Base-by-base conservation (phyloP, 1,284 basidiomycete species). In the Pascua sp. region DNA sequence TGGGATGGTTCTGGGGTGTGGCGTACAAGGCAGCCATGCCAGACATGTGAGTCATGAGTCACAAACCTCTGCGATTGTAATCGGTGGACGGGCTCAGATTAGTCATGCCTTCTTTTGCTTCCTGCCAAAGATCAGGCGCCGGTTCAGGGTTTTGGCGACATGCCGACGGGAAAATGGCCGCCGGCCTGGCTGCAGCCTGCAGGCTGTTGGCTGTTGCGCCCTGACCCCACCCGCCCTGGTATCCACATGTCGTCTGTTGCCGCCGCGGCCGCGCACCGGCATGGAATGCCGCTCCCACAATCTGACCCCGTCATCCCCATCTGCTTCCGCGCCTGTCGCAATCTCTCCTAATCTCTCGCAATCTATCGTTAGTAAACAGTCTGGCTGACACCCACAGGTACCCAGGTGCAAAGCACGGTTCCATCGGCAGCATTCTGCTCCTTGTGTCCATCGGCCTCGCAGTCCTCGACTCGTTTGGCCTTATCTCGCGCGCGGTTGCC, bases 1-100 rank as follows among this genome's bases (percentile, higher is more conserved):
- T 69, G 11, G 71, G 72, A 13, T 77, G 75, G 75, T 47, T 73
- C 41, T 61, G 66, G n/a, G 69, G 70, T 18, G 61, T 66, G 11
- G 66, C 64, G 7, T 76, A 76, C 62, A 68, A 69, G 42, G 63
- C 65, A 5, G 64, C 60, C 5, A 70, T 68, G 41, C 67, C 69
- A 24, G 61, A 73, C 49, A 56, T 72, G 70, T 76, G 52, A 61
- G 72, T 66, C 32, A 44, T 15, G 17, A 36, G 40, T 32, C 24
- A 32, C 24, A 3, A 3, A 32, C n/a, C 41, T 3, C 41, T 42
- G 8, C 4, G 24, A 32, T 32, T 51, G 11, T n/a, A 16, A 13
- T 42, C 12, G 16, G 17, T 39, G 11, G 46, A 9, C 10, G 24
- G 39, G 16, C 18, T 17, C 11, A 5, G 36, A 11, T 15, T 44